Conservation (phyloP, 768 basidiomycete species). For the Lactifluus echinatus region DNA sequence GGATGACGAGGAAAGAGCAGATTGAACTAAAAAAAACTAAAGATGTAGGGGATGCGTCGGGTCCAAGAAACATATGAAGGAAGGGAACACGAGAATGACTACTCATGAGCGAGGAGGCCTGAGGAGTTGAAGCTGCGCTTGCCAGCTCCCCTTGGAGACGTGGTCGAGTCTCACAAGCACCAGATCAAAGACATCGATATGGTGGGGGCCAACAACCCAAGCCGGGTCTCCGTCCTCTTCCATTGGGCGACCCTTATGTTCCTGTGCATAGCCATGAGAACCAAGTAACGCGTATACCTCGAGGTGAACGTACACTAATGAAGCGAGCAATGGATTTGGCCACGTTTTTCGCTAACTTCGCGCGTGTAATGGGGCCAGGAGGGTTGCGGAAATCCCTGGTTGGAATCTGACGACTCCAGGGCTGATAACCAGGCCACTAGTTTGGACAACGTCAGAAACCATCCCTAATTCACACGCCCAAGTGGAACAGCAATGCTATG, state of each 20-base stretch:
- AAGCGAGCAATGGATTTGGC: slow-evolving; percentile 70
- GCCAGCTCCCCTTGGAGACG: slow-evolving; percentile 77
- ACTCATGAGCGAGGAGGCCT: slow-evolving; percentile 7
- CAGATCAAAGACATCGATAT: slow-evolving; percentile 58
- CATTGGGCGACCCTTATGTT: slow-evolving; percentile 39
- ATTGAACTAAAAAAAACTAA: not conserved
- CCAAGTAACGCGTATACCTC: not conserved
- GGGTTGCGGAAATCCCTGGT: slow-evolving; percentile 75
- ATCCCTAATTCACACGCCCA: not conserved
- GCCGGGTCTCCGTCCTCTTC: slow-evolving; percentile 54
- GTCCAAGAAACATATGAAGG: not conserved
- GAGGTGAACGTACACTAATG: slow-evolving; percentile 38
- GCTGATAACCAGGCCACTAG: slow-evolving; percentile 74
- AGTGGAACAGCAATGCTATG: slow-evolving; percentile 9
- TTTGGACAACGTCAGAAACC: slow-evolving; percentile 1
- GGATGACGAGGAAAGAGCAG: not conserved
- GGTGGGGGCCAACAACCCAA: slow-evolving; percentile 52
- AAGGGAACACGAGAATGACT: not conserved
- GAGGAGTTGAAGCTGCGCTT: slow-evolving; percentile 58
- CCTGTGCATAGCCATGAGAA: slow-evolving; percentile 29
- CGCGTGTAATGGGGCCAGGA: slow-evolving; percentile 65
- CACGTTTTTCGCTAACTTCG: slow-evolving; percentile 72
- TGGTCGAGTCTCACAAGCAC: slow-evolving; percentile 74
- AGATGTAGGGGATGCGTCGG: not conserved
- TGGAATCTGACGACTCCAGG: slow-evolving; percentile 76